These are phyloP conservation scores for Lactarius hengduanensis DNA, from an alignment of 768 basidiomycete species.

Conservation along the genomic window DNA sequence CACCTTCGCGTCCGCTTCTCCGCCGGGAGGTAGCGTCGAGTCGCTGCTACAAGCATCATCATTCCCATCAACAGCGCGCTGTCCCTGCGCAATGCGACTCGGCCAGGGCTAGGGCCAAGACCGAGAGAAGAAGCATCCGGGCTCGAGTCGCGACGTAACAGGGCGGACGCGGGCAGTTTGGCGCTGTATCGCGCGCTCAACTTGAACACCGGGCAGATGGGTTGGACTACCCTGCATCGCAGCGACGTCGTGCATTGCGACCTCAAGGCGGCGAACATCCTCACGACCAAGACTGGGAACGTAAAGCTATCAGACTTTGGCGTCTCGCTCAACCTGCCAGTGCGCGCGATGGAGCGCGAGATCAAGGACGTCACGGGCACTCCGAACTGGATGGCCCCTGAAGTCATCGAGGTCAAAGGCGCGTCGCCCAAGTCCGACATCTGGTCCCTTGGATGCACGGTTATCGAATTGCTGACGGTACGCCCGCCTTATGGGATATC, in stretches of 20 bases:
- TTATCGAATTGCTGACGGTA: slow-evolving; percentile 84
- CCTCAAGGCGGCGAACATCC: slow-evolving; percentile 96
- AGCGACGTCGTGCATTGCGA: slow-evolving; percentile 95
- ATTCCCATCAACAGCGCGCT: slow-evolving; percentile 34
- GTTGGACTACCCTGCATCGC: slow-evolving; percentile 83
- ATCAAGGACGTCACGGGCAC: slow-evolving; percentile 89
- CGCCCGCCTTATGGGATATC: slow-evolving; percentile 91
- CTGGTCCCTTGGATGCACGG: slow-evolving; percentile 83
- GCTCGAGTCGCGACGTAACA: slow-evolving; percentile 50
- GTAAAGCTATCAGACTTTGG: slow-evolving; percentile 98
- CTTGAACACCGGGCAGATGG: slow-evolving; percentile 93
- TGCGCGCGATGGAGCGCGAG: slow-evolving; percentile 51
- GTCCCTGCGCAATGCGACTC: slow-evolving; percentile 54
- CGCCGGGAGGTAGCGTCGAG: slow-evolving; percentile 39
- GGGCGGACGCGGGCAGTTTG: slow-evolving; percentile 97
- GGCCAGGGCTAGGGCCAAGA: slow-evolving; percentile 35
- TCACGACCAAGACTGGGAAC: slow-evolving; percentile 98
- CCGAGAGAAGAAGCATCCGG: slow-evolving; percentile 46
- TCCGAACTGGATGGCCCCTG: slow-evolving; percentile 99
- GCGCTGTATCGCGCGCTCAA: slow-evolving; percentile 94
- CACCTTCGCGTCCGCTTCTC: background rate
- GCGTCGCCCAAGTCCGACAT: slow-evolving; percentile 91
- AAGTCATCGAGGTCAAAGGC: slow-evolving; percentile 93
- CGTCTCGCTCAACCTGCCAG: slow-evolving; percentile 92
- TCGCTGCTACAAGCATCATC: slow-evolving; percentile 39